phyloP scores from a whole-genome alignment of 495 filamentous ascomycete genomes.

The Zalerion maritima region DNA sequence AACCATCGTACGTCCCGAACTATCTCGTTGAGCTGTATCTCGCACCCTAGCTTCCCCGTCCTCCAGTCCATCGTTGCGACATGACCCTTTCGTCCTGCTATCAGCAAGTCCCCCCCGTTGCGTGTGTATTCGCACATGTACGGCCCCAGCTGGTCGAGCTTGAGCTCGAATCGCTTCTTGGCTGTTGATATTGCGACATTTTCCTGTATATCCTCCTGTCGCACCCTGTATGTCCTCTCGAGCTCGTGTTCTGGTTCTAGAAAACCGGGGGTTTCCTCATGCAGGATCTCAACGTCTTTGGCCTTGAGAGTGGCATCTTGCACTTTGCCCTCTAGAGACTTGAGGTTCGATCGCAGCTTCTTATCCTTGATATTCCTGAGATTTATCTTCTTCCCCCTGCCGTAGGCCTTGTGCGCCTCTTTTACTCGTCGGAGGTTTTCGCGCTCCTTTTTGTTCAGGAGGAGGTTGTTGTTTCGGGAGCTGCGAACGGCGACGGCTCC shows the following conservation, averaged over 20 bases:
- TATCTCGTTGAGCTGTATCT: slow-evolving; percentile 80
- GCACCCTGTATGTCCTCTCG: slow-evolving; percentile 81
- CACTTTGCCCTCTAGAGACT: slow-evolving; percentile 64
- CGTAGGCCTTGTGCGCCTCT: slow-evolving; percentile 67
- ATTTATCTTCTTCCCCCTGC: slow-evolving; percentile 59
- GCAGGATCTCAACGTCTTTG: slow-evolving; percentile 87
- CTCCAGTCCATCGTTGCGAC: slow-evolving; percentile 96
- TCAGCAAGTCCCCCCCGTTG: slow-evolving; percentile 69
- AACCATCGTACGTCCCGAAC: slow-evolving; percentile 82
- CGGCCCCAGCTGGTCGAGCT: slow-evolving; percentile 66
- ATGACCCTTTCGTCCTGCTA: slow-evolving; percentile 88
- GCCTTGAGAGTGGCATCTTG: slow-evolving; percentile 65
- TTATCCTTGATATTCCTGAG: slow-evolving; percentile 54
- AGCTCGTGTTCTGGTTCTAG: slow-evolving; percentile 78
- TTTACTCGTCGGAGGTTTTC: slow-evolving; percentile 28
- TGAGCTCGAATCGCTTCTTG: slow-evolving; percentile 84
- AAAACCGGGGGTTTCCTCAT: slow-evolving; percentile 77
- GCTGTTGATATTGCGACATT: slow-evolving; percentile 68
- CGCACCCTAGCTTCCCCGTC: slow-evolving; percentile 75
- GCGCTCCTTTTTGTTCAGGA: slow-evolving; percentile 24
- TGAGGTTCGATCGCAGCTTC: slow-evolving; percentile 72
- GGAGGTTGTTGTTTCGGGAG: slow-evolving; percentile 30
- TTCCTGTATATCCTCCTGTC: slow-evolving; percentile 69
- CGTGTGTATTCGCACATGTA: slow-evolving; percentile 78
- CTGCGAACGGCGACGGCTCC: slow-evolving; percentile 29